Conservation (phyloP, 2,329 filamentous ascomycete genomes). For the Exophiala lecanii-corni region DNA sequence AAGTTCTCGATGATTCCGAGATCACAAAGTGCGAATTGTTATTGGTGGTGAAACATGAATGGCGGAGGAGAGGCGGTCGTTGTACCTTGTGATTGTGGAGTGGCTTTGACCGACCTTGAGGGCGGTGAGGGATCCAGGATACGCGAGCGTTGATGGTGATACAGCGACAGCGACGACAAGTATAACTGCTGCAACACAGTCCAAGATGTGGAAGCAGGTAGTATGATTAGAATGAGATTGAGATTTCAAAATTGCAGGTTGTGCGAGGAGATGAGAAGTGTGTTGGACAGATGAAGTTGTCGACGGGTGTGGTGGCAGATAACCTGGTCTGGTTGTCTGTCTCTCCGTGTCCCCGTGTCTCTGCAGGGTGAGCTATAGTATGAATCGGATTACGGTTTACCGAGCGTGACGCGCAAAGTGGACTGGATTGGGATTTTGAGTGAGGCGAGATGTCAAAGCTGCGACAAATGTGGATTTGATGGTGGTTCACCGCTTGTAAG, state of each 20-base stretch:
- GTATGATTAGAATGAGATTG: background rate
- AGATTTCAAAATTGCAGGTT: background rate
- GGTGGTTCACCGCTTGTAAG: constrained; percentile 16
- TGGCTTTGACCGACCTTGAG: constrained; percentile 1
- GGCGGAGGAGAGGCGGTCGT: constrained; percentile 3
- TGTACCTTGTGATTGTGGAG: no score
- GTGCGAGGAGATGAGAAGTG: background rate
- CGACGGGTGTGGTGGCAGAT: background rate
- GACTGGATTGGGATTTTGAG: background rate
- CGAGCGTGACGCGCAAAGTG: background rate
- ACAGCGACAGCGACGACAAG: background rate
- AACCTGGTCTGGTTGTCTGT: background rate
- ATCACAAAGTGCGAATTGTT: constrained; percentile 8
- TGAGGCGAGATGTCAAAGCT: constrained; percentile 5
- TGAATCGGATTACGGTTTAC: background rate
- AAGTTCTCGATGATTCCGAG: constrained; percentile 5
- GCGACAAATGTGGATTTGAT: constrained; percentile 5
- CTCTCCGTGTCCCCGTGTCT: no score
- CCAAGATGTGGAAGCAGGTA: background rate
- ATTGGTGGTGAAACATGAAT: constrained; percentile 16
- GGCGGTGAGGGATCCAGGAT: constrained; percentile 10
- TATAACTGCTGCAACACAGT: background rate
- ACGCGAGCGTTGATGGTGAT: constrained; percentile 2
- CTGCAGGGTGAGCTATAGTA: background rate
- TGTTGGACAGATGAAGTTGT: background rate